phyloP scores from a whole-genome alignment of 495 filamentous ascomycete species.

The Aspergillus cristatus region DNA sequence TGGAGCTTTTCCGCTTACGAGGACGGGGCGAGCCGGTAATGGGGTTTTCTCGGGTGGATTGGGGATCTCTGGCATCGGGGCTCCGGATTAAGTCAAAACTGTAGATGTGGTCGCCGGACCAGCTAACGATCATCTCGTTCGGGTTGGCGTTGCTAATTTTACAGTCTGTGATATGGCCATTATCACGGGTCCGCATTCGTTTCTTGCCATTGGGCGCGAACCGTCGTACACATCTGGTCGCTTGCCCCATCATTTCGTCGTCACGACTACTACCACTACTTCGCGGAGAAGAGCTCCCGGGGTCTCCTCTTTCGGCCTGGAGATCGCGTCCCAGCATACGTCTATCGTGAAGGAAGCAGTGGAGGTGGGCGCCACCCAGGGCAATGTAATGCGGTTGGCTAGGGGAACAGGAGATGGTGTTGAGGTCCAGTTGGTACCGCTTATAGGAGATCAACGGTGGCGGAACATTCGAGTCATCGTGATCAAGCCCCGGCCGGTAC shows the following conservation, averaged over 20 bases:
- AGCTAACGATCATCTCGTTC: constrained; percentile 65
- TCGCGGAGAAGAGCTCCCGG: constrained; percentile 14
- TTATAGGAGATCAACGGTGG: constrained; percentile 69
- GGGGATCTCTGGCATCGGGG: constrained; percentile 43
- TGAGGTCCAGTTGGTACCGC: constrained; percentile 55
- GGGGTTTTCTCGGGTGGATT: constrained; percentile 7
- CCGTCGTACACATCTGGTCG: constrained; percentile 60
- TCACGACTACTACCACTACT: constrained; percentile 30
- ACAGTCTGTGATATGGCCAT: constrained; percentile 66
- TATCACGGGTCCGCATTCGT: constrained; percentile 42
- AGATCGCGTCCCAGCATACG: constrained; percentile 62
- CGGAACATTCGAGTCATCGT: constrained; percentile 51
- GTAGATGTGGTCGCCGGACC: constrained; percentile 69
- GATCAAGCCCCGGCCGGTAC: constrained; percentile 30
- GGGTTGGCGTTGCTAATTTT: constrained; percentile 73
- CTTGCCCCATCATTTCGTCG: constrained; percentile 51
- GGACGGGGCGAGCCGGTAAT: constrained; percentile 9
- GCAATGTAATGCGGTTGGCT: constrained; percentile 72
- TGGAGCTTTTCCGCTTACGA: constrained; percentile 24
- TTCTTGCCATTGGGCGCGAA: constrained; percentile 55
- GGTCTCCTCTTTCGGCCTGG: constrained; percentile 42
- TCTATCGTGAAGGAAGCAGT: constrained; percentile 69
- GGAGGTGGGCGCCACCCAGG: constrained; percentile 60
- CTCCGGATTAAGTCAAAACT: constrained; percentile 61
- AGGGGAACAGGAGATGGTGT: constrained; percentile 65